Evolutionary conservation across 1,284 basidiomycete genomes (phyloP).

Genomic region (Trichosporon coremiiforme): DNA sequence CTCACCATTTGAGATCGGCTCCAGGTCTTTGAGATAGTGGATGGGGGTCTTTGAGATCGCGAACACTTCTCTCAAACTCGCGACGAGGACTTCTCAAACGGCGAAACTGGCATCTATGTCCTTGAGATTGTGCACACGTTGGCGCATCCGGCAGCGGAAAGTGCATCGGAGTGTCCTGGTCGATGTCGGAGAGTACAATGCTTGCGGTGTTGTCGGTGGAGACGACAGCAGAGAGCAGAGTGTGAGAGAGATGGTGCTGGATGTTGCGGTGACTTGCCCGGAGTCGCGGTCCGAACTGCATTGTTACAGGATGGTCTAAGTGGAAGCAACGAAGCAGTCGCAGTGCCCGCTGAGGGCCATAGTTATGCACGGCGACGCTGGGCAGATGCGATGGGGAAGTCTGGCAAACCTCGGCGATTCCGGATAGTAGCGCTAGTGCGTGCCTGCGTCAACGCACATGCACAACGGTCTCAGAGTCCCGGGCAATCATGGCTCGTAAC

Average conservation of each 20-base stretch:
- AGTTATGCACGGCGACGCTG: not conserved
- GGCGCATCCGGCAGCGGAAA: slow-evolving; percentile 1
- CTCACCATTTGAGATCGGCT: slow-evolving; percentile 1
- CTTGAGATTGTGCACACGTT: not conserved
- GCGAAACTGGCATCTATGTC: too few relatives aligned
- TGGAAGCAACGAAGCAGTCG: not conserved
- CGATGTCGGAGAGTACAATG: not conserved
- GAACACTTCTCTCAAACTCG: not conserved
- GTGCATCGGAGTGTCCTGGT: not conserved
- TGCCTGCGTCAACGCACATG: not conserved
- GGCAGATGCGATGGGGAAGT: not conserved
- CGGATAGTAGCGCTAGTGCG: not conserved
- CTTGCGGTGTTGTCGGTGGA: not conserved
- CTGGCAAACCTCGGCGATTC: not conserved
- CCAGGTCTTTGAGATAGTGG: slow-evolving; percentile 1
- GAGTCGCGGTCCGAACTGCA: not conserved
- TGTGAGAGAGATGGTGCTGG: not conserved
- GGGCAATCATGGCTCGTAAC: not conserved
- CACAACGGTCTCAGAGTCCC: not conserved
- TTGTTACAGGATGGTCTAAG: not conserved
- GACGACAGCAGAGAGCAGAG: not conserved
- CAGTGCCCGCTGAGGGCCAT: not conserved
- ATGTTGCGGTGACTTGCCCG: not conserved
- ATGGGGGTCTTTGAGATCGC: not conserved
- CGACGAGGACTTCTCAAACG: not conserved